Conservation (phyloP, 306 rosid genomes). For the Boehmeria nivea region DNA sequence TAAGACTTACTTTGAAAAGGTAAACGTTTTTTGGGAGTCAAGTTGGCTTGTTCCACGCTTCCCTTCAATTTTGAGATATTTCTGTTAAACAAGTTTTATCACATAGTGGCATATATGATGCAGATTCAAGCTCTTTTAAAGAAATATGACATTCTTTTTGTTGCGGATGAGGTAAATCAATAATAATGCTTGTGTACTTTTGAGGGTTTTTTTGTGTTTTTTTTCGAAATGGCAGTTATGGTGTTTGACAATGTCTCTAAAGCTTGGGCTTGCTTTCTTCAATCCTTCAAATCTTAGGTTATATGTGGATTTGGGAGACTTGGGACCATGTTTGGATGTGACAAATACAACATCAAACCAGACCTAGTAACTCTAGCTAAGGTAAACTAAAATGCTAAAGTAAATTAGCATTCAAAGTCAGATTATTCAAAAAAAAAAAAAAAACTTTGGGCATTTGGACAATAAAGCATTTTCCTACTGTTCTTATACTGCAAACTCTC, state of each 20-base stretch:
- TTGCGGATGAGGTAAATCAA: conserved; percentile 77
- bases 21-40: conserved; percentile 15
- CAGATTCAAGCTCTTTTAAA: conserved; percentile 86
- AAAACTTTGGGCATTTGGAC: background rate
- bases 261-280: background rate
- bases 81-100: no score
- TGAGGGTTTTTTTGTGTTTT: no score
- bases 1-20: conserved; percentile 86
- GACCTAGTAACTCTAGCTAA: conserved; percentile 89
- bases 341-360: conserved; percentile 86
- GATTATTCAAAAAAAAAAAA: conserved; percentile 14
- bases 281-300: conserved; percentile 42
- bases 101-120: background rate
- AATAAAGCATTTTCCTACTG: background rate
- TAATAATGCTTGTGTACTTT: no score
- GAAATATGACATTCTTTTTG: conserved; percentile 91
- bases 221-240: no score
- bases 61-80: background rate
- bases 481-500: conserved; percentile 4
- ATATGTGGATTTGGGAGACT: conserved; percentile 96
- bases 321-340: conserved; percentile 85
- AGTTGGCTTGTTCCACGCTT: no score
- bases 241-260: no score
- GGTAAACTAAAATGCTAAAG: conserved; percentile 33
- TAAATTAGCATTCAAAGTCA: no score